phyloP scores from a whole-genome alignment of 441 rosid species.

The Corymbia calophylla region DNA sequence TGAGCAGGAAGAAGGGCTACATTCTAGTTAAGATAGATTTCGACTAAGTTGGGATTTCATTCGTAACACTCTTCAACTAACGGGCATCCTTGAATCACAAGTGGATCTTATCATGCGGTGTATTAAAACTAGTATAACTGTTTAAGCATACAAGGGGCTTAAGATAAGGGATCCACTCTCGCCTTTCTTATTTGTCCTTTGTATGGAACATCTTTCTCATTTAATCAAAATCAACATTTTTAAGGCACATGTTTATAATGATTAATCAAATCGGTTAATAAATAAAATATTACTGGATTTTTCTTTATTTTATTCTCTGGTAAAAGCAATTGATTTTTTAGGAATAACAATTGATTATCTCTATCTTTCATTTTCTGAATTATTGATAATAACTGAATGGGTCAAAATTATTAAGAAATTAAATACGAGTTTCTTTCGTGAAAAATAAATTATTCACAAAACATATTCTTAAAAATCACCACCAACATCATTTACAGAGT shows the following conservation, averaged over 20 bases:
- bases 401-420: background rate
- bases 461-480: too few relatives aligned
- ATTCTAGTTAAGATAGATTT: background rate
- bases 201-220: background rate
- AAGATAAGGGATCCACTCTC: background rate
- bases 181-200: background rate
- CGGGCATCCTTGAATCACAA: background rate
- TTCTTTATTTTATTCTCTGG: background rate
- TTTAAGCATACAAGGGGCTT: background rate
- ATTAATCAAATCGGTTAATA: background rate
- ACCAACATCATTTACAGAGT: background rate
- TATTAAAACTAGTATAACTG: too few relatives aligned
- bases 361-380: accelerated
- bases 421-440: background rate
- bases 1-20: background rate
- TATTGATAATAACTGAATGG: background rate
- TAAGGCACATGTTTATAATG: background rate
- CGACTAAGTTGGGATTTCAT: background rate
- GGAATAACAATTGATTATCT: background rate
- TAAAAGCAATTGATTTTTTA: background rate
- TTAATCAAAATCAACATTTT: background rate
- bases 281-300: background rate
- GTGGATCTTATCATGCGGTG: background rate
- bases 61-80: background rate
- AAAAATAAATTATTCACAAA: too few relatives aligned